Base-by-base conservation (phyloP, 352 stramenopile species). In the Plasmopara muralis region DNA sequence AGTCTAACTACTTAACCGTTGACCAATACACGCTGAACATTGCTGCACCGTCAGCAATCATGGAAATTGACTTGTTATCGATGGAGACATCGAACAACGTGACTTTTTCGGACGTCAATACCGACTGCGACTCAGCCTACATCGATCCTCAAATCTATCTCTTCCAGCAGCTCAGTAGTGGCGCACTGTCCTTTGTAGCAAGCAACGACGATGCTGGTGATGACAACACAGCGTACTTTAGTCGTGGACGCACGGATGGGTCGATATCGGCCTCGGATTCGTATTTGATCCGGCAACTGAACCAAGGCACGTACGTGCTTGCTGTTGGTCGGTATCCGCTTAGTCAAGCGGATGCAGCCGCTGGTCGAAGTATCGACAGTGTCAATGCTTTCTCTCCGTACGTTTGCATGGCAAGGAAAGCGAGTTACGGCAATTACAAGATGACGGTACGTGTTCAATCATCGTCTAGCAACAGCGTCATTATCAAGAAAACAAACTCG, bases 361-460 rank as follows among this genome's bases (percentile, higher is more conserved):
- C 50, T 0, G 75, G 74, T 6, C 51, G 47, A 43, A 77, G 64
- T 34, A 68, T 53, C 0, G 66, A 80, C 20, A 57, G 31, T 5
- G 29, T 83, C 29, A 60, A 68, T 50, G 55, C 61, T 16, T 85
- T 69, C 53, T 75, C 70, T n/a, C 77, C 77, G 13, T 88, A 88
- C 46, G 48, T 73, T 20, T 86, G 75, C 43, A 77, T 83, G 37
- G 62, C 64, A 41, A 58, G 67, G 12, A 65, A 69, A 35, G 77
- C 73, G 13, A 82, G 64, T 48, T 86, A 88, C 42, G 77, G 77
- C 5, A 86, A 85, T 53, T 86, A 88, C 64, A 68, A 72, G 50
- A 70, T 86, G 59, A 86, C 74, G 0, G 35, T 88, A 6, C 70
- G 73, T 8, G 72, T 63, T 6, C 66, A 83, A 49, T 86, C 73